Percentiles rank a stretch among this genome's conserved stretches.
phyloP scores from a whole-genome alignment of 228 moss, liverwort and hornwort genomes.

The Sphagnum fallax region DNA sequence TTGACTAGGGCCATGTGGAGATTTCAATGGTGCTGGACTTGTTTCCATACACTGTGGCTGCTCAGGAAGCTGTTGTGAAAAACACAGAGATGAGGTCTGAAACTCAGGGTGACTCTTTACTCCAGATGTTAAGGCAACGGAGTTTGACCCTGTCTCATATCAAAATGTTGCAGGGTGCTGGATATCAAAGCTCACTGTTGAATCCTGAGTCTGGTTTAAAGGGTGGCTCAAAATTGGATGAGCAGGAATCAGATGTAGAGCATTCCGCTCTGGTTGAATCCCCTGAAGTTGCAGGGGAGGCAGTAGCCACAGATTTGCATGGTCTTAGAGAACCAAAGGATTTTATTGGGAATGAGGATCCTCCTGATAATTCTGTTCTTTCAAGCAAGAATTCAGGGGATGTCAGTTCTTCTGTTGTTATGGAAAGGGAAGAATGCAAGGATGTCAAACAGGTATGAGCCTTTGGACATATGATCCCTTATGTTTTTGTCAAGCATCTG shows the following conservation, averaged over 20 bases:
- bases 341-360: slow-evolving; percentile 13
- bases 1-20: slow-evolving; percentile 38
- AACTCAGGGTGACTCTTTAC: slow-evolving; percentile 25
- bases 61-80: slow-evolving; percentile 45
- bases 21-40: slow-evolving; percentile 69
- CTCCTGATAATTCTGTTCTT: slow-evolving; percentile 8
- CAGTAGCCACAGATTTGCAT: slow-evolving; percentile 6
- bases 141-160: slow-evolving; percentile 38
- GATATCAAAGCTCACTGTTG: slow-evolving; percentile 28
- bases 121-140: slow-evolving; percentile 31
- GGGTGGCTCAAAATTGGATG: slow-evolving; percentile 37
- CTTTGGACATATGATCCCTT: neutral
- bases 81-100: slow-evolving; percentile 21
- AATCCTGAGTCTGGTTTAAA: slow-evolving; percentile 28
- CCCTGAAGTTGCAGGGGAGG: slow-evolving; percentile 16
- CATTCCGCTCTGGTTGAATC: slow-evolving; percentile 20
- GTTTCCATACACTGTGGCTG: slow-evolving; percentile 87
- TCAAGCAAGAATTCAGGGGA: neutral
- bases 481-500: too few relatives aligned
- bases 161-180: slow-evolving; percentile 33
- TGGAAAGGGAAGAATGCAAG: slow-evolving; percentile 5
- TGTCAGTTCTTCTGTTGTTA: neutral
- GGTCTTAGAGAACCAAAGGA: neutral
- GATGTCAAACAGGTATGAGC: neutral
- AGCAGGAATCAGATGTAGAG: slow-evolving; percentile 18